Base-by-base conservation (phyloP, 768 basidiomycete genomes). In the Hygrophorus pudorinus region DNA sequence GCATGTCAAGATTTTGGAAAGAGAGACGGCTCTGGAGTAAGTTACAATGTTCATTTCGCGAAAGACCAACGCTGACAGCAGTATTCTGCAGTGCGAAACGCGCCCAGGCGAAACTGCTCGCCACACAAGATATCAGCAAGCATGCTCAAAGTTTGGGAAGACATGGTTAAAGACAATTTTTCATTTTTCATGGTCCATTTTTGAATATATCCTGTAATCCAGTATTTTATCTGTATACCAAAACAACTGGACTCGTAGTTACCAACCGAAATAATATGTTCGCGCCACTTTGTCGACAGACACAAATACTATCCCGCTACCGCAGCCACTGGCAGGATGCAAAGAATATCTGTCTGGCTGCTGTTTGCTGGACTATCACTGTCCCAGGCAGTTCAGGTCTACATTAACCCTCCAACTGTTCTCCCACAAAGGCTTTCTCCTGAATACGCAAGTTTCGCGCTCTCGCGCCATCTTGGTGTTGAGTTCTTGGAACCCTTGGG, bases 381-480 rank as follows among this genome's bases (percentile, higher is more conserved):
- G 20, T 65, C 68, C 29, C 63, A 61, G 48, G 79, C 81, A 16
- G 65, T 79, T 7, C 61, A 73, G 36, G 71, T 85, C 21, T 85
- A 79, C 56, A 65, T 85, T 13, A 70, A 69, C 44, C 79, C 84
- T 1, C 53, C 60, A 4, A 49, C 58, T 5, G 49, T 65, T 2
- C 55, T 58, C 10, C 53, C 67, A 35, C 66, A 71, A 4, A 60
- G 51, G 14, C 60, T 79, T 18, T 70, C 74, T 14, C 65, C 70
- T 20, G 66, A 71, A 33, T 72, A 76, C 40, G 79, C 79, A 34
- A 77, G 71, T 52, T 68, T 75, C 29, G 75, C 68, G 5, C 65
- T 88, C 27, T 74, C 82, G 14, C 75, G 72, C 42, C 83, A 87
- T 57, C 71, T 87, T 9, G 78, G 79, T n/a, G 70, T 86, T 4